These are phyloP conservation scores for Juglanconis oblonga DNA, from an alignment of 2,329 filamentous ascomycete genomes.

Conservation along the genomic window DNA sequence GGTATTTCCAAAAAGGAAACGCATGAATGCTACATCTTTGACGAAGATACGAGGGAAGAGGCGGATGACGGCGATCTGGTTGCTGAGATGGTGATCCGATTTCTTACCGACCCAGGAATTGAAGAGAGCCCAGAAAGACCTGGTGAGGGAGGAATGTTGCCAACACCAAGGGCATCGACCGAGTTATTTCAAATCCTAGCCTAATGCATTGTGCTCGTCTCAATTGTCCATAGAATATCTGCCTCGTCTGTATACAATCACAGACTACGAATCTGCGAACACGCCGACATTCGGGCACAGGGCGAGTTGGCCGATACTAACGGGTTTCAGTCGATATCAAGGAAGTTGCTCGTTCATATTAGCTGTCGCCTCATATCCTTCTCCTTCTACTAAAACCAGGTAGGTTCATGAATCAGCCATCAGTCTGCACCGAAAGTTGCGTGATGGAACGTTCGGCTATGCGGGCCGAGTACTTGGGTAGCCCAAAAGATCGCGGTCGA, in stretches of 20 bases:
- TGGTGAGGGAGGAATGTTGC: background rate
- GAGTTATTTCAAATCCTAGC: background rate
- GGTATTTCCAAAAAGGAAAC: background rate
- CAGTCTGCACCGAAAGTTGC: no score
- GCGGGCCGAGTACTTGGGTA: constrained; percentile 3
- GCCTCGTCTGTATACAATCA: no score
- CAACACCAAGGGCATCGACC: background rate
- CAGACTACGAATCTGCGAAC: no score
- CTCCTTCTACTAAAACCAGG: no score
- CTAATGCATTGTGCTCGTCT: no score
- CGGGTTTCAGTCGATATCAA: no score
- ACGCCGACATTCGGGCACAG: no score
- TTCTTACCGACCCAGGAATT: background rate
- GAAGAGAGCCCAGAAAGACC: background rate
- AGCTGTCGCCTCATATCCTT: no score
- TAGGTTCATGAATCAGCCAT: no score
- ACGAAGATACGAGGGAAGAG: background rate
- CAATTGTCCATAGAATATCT: no score
- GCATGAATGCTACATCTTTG: background rate
- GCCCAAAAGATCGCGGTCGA: constrained; percentile 4
- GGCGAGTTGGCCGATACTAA: no score
- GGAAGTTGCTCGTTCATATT: no score
- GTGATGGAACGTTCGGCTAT: background rate
- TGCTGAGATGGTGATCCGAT: constrained; percentile 9
- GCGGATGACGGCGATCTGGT: constrained; percentile 1